phyloP scores from a whole-genome alignment of 2,329 filamentous ascomycete species.

The Neurospora sp. region DNA sequence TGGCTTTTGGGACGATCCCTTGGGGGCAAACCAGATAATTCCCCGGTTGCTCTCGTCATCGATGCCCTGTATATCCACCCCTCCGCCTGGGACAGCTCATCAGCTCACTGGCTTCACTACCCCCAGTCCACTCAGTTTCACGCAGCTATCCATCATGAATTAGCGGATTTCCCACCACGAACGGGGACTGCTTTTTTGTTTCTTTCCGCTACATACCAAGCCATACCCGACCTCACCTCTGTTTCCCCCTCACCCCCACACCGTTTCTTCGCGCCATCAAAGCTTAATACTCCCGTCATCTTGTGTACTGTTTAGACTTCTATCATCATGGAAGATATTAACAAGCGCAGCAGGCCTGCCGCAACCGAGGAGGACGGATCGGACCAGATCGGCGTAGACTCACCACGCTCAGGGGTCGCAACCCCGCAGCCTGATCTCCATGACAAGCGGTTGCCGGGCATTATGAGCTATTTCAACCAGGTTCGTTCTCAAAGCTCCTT shows the following conservation, averaged over 20 bases:
- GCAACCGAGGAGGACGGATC: slow-evolving; percentile 58
- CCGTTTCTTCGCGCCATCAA: slow-evolving; percentile 10
- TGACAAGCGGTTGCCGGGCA: slow-evolving; percentile 91
- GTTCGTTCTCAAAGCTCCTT: slow-evolving; percentile 77
- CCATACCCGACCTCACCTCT: not conserved
- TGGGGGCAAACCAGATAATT: slow-evolving; percentile 10
- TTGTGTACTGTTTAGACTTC: slow-evolving; percentile 7
- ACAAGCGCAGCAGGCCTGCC: slow-evolving; percentile 43
- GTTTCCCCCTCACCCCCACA: slow-evolving; percentile 8
- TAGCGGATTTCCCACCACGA: slow-evolving; percentile 14
- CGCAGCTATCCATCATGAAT: slow-evolving; percentile 19
- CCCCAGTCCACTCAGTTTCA: slow-evolving; percentile 13
- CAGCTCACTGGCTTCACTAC: slow-evolving; percentile 12
- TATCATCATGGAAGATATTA: slow-evolving; percentile 36
- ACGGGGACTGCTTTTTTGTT: slow-evolving; percentile 4
- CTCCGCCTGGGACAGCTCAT: slow-evolving; percentile 12
- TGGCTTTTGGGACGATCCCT: slow-evolving; percentile 7
- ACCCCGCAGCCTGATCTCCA: slow-evolving; percentile 89
- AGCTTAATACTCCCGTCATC: slow-evolving; percentile 8
- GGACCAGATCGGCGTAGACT: slow-evolving; percentile 74
- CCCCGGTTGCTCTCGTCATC: slow-evolving; percentile 15
- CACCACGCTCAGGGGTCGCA: slow-evolving; percentile 80
- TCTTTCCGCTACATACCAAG: slow-evolving; percentile 6
- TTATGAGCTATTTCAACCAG: slow-evolving; percentile 98
- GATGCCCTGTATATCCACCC: slow-evolving; percentile 15